A percentile compares a stretch with the other conserved stretches of the same genome.
These are phyloP conservation scores for Phytophthora litchii DNA, from an alignment of 352 stramenopile genomes.

Conservation along the genomic window DNA sequence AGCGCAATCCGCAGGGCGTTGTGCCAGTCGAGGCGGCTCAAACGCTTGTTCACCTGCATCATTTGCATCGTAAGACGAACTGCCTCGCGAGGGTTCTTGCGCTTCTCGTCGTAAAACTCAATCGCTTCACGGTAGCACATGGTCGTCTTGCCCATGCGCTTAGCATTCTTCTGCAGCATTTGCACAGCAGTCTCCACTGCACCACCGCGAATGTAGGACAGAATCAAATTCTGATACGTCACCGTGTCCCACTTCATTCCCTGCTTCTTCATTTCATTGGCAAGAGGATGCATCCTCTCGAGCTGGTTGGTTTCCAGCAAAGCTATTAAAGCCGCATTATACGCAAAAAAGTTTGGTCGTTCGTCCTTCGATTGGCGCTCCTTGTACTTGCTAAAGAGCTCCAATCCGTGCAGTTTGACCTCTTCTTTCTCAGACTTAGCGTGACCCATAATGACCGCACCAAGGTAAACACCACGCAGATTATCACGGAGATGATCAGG, in stretches of 20 bases:
- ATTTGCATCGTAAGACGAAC: slow-evolving; percentile 85
- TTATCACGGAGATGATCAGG: slow-evolving; percentile 35
- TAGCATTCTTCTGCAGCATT: slow-evolving; percentile 70
- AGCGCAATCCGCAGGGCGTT: slow-evolving; percentile 69
- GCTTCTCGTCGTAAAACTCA: slow-evolving; percentile 61
- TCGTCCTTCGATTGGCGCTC: slow-evolving; percentile 26
- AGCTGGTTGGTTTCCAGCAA: slow-evolving; percentile 63
- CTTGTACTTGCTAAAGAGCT: slow-evolving; percentile 66
- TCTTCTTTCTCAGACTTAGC: slow-evolving; percentile 57
- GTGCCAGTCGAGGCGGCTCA: slow-evolving; percentile 82
- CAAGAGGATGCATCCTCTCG: slow-evolving; percentile 59
- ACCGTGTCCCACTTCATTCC: slow-evolving; percentile 71
- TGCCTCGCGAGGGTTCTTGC: slow-evolving; percentile 66
- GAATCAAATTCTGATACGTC: slow-evolving; percentile 68
- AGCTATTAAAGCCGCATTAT: slow-evolving; percentile 70
- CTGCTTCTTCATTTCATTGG: slow-evolving; percentile 62
- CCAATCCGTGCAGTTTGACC: slow-evolving; percentile 42
- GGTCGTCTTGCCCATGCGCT: slow-evolving; percentile 75
- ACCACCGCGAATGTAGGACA: slow-evolving; percentile 66
- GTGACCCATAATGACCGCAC: slow-evolving; percentile 77
- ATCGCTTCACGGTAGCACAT: slow-evolving; percentile 80
- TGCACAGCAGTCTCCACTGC: slow-evolving; percentile 67
- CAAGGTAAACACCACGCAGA: slow-evolving; percentile 61
- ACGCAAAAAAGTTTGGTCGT: slow-evolving; percentile 68
- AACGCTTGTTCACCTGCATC: slow-evolving; percentile 80